Evolutionary conservation across 2,329 filamentous ascomycete species (phyloP), one percentile per base, ranked within the genome.

Genomic region (Trichophyton verrucosum): DNA sequence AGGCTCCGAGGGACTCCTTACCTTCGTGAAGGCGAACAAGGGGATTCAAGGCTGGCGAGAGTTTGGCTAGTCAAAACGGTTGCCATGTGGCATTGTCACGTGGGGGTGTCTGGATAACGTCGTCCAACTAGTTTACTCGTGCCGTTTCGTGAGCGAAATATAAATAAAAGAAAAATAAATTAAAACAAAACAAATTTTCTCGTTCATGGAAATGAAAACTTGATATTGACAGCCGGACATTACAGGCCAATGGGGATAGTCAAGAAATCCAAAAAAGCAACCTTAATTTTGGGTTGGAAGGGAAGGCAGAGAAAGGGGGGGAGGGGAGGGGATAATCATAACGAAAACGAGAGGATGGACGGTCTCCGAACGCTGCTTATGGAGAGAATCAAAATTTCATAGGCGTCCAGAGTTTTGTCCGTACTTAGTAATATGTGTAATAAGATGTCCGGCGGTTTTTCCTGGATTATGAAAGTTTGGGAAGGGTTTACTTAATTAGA

Each of bases 401-500:
- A 55, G 51, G 51, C 27, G 4, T 36, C n/a, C 51, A 27, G 51
- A 55, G 4, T 55, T 55, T 36, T 36, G 27, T 36, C 51, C 51
- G 33, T 55, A 55, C 5, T 55, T 55, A 55, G 51, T 55, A 55
- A 55, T 30, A 30, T 55, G 51, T 6, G 6, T 33, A n/a, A 55
- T 55, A 36, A 55, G 51, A 36, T 17, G 51, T 20, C 33, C 27
- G 51, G 51, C 33, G 51, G 33, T n/a, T n/a, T 30, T 17, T 27
- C 51, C 13, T 55, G 15, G 51, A 55, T 55, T 51, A 51, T 30
- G 46, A 30, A 22, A 51, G 22, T 51, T 51, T 51, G 20, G 46
- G 40, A 30, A 44, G 24, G 51, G 51, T 27, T 55, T 55, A 55
- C 15, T 55, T 55, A 55, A 55, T 55, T 55, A 55, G 51, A 55